Percentiles rank a stretch among this genome's conserved stretches.
Evolutionary conservation across 2,329 filamentous ascomycete genomes (phyloP).

Genomic region (Lasiodiplodia citricola): DNA sequence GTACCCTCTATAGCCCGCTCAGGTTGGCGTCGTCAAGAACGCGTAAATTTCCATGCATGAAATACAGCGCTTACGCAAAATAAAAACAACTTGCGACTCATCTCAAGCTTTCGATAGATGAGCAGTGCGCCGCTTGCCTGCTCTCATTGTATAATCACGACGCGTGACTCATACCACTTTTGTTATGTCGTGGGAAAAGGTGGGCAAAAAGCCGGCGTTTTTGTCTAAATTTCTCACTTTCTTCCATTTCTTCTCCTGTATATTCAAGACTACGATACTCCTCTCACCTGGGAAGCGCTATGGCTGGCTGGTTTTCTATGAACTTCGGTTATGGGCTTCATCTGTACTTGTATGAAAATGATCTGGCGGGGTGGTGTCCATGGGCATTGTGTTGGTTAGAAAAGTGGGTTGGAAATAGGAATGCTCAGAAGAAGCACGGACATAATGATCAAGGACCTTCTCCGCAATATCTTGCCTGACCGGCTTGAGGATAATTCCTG

Average conservation of each 20-base stretch:
- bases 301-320: constrained; percentile 1
- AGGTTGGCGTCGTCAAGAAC: constrained; percentile 96
- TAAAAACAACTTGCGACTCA: neutral
- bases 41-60: constrained; percentile 39
- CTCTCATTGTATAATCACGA: constrained; percentile 18
- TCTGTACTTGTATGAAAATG: constrained; percentile 16
- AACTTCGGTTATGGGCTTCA: constrained; percentile 15
- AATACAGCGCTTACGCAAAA: neutral
- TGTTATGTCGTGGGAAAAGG: constrained; percentile 7
- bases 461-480: neutral
- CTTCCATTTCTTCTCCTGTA: neutral
- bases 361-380: constrained; percentile 4
- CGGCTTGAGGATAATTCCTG: neutral
- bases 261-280: constrained; percentile 11
- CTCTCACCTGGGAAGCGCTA: constrained; percentile 17
- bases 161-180: constrained; percentile 7
- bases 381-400: constrained; percentile 9
- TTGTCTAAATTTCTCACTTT: constrained; percentile 11
- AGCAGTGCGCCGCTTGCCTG: neutral
- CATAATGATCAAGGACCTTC: constrained; percentile 18
- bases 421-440: neutral
- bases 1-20: constrained; percentile 68
- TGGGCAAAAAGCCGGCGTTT: constrained; percentile 24
- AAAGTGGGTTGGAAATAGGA: neutral
- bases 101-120: neutral